Percentiles rank a stretch among this genome's conserved stretches.
These are phyloP conservation scores for Heimioporus punctisporus DNA, from an alignment of 1,284 basidiomycete genomes.

Conservation along the genomic window DNA sequence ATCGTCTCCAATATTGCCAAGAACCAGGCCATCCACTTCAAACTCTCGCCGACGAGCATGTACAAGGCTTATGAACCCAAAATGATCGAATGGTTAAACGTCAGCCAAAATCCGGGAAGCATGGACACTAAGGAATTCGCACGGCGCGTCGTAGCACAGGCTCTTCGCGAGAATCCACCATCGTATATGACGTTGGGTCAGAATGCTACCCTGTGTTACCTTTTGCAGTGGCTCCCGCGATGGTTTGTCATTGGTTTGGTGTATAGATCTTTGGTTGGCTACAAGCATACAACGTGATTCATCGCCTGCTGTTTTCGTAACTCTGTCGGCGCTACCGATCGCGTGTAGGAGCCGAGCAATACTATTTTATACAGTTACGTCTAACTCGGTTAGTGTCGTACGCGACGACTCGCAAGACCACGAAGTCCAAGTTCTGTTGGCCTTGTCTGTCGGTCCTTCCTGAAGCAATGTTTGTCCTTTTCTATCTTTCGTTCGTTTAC, in stretches of 20 bases:
- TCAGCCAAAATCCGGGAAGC: constrained; percentile 47
- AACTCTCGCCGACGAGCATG: constrained; percentile 47
- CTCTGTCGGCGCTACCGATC: too few relatives aligned
- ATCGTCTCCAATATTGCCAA: constrained; percentile 60
- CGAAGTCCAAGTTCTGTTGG: too few relatives aligned
- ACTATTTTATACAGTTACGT: too few relatives aligned
- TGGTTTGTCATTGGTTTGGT: constrained; percentile 21
- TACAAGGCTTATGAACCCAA: constrained; percentile 53
- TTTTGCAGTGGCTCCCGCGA: constrained; percentile 28
- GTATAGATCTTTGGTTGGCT: constrained; percentile 18
- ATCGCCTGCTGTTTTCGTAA: too few relatives aligned
- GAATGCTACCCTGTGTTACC: constrained; percentile 17
- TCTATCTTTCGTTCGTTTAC: too few relatives aligned
- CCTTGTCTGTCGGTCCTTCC: too few relatives aligned
- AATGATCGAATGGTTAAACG: constrained; percentile 53
- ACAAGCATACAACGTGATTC: too few relatives aligned
- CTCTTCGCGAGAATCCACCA: constrained; percentile 42
- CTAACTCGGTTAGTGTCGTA: too few relatives aligned
- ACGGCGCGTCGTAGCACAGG: constrained; percentile 43
- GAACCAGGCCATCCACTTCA: constrained; percentile 45
- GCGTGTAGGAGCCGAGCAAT: too few relatives aligned
- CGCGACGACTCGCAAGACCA: too few relatives aligned
- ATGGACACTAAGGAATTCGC: constrained; percentile 59
- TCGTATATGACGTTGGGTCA: constrained; percentile 43
- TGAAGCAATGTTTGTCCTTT: too few relatives aligned